Percentiles rank a stretch among this genome's conserved stretches.
Evolutionary conservation across 2,329 filamentous ascomycete genomes (phyloP).

Genomic region (Trichoderma pleuroti): DNA sequence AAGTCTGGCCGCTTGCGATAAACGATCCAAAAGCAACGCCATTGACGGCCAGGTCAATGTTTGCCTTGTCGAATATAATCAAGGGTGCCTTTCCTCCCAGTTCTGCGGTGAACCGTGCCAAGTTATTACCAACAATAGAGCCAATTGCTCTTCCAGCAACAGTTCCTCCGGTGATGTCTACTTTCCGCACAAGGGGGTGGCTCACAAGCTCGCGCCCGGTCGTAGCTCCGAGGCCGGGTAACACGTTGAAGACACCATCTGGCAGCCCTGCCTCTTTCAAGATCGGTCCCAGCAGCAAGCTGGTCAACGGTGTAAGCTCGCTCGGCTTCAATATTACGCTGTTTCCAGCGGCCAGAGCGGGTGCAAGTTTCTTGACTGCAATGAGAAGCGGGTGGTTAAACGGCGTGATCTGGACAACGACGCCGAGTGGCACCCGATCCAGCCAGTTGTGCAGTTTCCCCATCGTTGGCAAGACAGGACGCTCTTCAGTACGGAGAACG

Average conservation of each 20-base stretch:
- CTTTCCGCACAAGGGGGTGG: conserved; percentile 56
- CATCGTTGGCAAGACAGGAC: conserved; percentile 60
- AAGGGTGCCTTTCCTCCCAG: conserved; percentile 69
- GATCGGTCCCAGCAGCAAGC: conserved; percentile 57
- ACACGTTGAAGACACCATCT: conserved; percentile 63
- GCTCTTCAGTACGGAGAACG: conserved; percentile 63
- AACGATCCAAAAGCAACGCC: conserved; percentile 62
- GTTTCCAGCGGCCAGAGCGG: conserved; percentile 58
- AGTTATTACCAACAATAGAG: conserved; percentile 60
- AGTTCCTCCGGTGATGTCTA: conserved; percentile 75
- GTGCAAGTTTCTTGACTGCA: conserved; percentile 58
- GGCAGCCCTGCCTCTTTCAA: conserved; percentile 66
- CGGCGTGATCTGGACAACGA: conserved; percentile 54
- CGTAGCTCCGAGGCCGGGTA: conserved; percentile 50
- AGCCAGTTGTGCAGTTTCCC: conserved; percentile 58
- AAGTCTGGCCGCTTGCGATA: conserved; percentile 54
- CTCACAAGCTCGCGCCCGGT: conserved; percentile 54
- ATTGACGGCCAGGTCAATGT: conserved; percentile 64
- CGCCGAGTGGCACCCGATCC: conserved; percentile 53
- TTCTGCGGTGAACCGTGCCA: conserved; percentile 68
- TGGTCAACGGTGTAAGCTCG: conserved; percentile 59
- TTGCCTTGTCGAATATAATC: conserved; percentile 62
- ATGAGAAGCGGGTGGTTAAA: conserved; percentile 59
- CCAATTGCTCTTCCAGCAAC: conserved; percentile 66
- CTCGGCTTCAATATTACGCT: conserved; percentile 59